Evolutionary conservation across 495 filamentous ascomycete genomes (phyloP), one percentile per base, ranked within the genome.

Genomic region (Cercophora scortea): DNA sequence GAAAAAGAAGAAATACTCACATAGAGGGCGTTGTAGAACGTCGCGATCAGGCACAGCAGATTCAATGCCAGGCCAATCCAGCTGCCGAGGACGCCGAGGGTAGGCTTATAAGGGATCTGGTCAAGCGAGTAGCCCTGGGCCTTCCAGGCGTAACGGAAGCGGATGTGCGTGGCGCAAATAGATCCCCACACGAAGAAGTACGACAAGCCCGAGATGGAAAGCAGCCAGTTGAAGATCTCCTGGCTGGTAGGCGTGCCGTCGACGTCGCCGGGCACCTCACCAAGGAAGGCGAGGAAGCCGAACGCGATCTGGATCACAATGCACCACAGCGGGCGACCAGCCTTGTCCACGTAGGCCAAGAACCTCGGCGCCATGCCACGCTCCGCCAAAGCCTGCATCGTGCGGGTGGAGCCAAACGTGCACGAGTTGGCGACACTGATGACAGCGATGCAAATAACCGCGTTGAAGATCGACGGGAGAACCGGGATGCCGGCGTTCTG

Each of bases 161-260:
- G 80, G 61, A 91, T 87, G 59, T 90, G 87, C 3, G 85, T 77
- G 12, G 87, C 60, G 66, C 79, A 61, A 65, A 89, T 84, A 45
- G 80, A 82, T 13, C 79, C 83, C 82, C 83, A 90, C 49, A 80
- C 76, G 69, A 89, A 88, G 62, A 89, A 78, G 64, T 77, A 71
- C 32, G 77, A 73, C 16, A 88, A 73, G 53, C 81, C 86, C 4
- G 82, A 84, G 15, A 90, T 67, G 8, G 84, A 73, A 18, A 87
- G 77, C 17, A 90, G 78, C 86, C 87, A 90, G 54, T 66, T 59
- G 58, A 81, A 80, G 46, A 76, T 61, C 2, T 58, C 60, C 7
- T 49, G 7, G 36, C 36, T 1, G 2, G 25, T 25, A 2, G 25
- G 25, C 25, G 25, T 25, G 25, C 25, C 25, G 5, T 25, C 5